Conservation (phyloP, 805 yeast species). For the Saturnispora kantuleensis region DNA sequence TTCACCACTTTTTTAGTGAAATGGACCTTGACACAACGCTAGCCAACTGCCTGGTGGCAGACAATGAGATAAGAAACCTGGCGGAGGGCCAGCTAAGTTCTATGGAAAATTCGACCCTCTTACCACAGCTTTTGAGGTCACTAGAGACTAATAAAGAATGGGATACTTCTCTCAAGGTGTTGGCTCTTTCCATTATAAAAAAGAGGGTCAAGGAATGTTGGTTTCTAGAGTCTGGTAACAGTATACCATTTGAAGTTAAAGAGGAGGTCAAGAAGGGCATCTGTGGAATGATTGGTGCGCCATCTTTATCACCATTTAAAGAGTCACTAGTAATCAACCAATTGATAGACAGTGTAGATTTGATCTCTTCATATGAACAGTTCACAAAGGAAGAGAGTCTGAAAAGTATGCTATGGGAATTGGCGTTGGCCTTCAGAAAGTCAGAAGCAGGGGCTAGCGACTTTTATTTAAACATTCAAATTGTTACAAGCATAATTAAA, state of each 20-base stretch:
- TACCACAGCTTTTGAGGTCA: slow-evolving; percentile 17
- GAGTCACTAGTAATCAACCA: slow-evolving; percentile 40
- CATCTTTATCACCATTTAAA: slow-evolving; percentile 19
- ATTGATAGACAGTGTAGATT: slow-evolving; percentile 44
- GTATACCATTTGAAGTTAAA: too few relatives aligned
- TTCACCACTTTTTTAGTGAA: too few relatives aligned
- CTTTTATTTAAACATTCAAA: slow-evolving; percentile 29
- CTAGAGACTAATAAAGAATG: slow-evolving; percentile 31
- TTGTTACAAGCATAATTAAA: slow-evolving; percentile 61
- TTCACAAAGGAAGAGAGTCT: too few relatives aligned
- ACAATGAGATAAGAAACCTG: background rate
- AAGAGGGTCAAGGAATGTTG: slow-evolving; percentile 61
- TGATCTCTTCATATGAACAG: slow-evolving; percentile 4
- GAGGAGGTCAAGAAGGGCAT: too few relatives aligned
- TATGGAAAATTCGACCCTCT: background rate
- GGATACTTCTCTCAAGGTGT: slow-evolving; percentile 44
- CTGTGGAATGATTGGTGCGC: too few relatives aligned
- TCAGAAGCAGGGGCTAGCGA: background rate
- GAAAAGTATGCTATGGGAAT: too few relatives aligned
- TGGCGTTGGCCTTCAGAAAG: too few relatives aligned
- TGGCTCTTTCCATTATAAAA: slow-evolving; percentile 78
- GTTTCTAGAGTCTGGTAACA: slow-evolving; percentile 23
- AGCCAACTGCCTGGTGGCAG: background rate
- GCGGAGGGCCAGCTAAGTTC: background rate
- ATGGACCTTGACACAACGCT: too few relatives aligned